These are phyloP conservation scores for Lepidium campestre DNA, from an alignment of 441 rosid species.

Conservation along the genomic window DNA sequence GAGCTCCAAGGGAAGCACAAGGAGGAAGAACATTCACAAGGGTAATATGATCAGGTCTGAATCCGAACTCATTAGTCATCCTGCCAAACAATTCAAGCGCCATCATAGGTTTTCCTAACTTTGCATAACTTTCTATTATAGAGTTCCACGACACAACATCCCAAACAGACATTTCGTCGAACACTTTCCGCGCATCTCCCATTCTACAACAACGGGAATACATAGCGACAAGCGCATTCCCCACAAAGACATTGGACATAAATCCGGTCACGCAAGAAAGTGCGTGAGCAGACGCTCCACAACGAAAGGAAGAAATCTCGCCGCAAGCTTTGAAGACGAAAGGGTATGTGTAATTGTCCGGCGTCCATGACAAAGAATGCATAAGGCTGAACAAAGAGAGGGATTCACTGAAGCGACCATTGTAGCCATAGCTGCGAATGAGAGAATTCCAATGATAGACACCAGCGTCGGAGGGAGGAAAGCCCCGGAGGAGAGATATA, in stretches of 20 bases:
- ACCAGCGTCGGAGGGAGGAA: constrained; percentile 44
- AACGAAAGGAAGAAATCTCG: constrained; percentile 31
- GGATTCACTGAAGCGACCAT: constrained; percentile 31
- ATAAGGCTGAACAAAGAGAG: constrained; percentile 40
- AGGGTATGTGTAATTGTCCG: constrained; percentile 78
- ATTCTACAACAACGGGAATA: constrained; percentile 53
- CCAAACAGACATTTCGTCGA: constrained; percentile 59
- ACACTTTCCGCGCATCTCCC: constrained; percentile 54
- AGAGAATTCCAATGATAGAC: constrained; percentile 76
- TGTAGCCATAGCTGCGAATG: constrained; percentile 40
- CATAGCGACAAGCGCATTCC: constrained; percentile 65
- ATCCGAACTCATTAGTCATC: constrained; percentile 39
- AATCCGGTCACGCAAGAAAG: constrained; percentile 42
- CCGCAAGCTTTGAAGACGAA: constrained; percentile 80
- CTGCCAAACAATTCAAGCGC: constrained; percentile 46
- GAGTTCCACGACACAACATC: constrained; percentile 89
- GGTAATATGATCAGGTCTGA: constrained; percentile 52
- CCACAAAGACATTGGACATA: constrained; percentile 59
- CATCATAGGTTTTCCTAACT: constrained; percentile 36
- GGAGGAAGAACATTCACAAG: constrained; percentile 71
- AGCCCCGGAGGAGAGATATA: constrained; percentile 47
- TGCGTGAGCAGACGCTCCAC: constrained; percentile 55
- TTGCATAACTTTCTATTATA: constrained; percentile 50
- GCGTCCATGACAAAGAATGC: constrained; percentile 54
- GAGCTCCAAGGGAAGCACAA: constrained; percentile 51